Evolutionary conservation across 2,329 filamentous ascomycete species (phyloP).

Genomic region (Aspergillus thermomutatus): DNA sequence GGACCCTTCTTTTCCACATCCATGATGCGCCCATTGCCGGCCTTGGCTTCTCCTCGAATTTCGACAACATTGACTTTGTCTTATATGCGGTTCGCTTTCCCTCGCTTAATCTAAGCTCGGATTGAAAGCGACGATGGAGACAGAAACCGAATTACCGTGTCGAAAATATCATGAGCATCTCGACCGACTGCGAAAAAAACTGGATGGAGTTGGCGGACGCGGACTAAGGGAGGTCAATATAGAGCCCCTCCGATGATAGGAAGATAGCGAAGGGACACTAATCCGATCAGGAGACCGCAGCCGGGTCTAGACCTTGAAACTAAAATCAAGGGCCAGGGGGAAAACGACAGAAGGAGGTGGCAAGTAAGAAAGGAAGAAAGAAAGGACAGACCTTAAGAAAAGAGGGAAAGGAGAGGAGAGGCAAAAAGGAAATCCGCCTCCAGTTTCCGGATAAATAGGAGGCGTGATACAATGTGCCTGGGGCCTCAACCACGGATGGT

Average conservation of each 20-base stretch:
- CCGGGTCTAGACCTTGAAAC: background rate
- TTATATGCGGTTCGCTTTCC: background rate
- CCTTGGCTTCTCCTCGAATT: constrained; percentile 20
- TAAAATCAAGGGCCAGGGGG: constrained; percentile 5
- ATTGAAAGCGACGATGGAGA: constrained; percentile 3
- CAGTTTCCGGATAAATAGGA: constrained; percentile 6
- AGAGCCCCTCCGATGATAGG: background rate
- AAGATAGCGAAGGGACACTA: background rate
- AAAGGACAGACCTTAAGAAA: background rate
- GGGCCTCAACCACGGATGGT: background rate
- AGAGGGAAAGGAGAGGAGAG: constrained; percentile 4
- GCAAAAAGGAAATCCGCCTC: constrained; percentile 8
- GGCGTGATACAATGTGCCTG: background rate
- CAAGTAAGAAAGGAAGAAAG: background rate
- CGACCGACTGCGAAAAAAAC: constrained; percentile 8
- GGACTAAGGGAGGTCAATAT: background rate
- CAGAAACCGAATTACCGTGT: constrained; percentile 7
- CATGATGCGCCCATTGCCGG: constrained; percentile 24
- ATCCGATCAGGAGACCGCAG: background rate
- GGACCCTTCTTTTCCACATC: constrained; percentile 31
- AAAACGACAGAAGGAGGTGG: background rate
- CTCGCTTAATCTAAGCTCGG: background rate
- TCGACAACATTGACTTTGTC: constrained; percentile 21
- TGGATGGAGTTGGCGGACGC: background rate
- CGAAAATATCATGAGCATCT: constrained; percentile 18